Conservation (phyloP, 768 basidiomycete species). For the Albatrellus ellisii region DNA sequence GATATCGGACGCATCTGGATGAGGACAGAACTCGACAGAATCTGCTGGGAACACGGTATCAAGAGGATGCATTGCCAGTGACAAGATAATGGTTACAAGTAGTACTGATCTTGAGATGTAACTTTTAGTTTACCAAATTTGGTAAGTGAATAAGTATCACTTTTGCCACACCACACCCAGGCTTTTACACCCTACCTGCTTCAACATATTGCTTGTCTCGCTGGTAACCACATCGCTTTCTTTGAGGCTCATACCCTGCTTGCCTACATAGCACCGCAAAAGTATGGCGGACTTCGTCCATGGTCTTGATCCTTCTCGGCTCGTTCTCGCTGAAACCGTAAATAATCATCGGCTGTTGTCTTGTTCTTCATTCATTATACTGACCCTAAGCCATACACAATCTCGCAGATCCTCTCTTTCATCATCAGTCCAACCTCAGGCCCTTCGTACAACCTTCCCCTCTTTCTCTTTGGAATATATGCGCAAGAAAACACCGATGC, state of each 20-base stretch:
- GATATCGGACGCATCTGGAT: conserved; percentile 39
- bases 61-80: conserved; percentile 13
- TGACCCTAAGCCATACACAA: background rate
- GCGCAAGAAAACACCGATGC: conserved; percentile 59
- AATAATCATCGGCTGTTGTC: background rate
- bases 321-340: conserved; percentile 53
- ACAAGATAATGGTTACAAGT: background rate
- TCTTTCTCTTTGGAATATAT: conserved; percentile 69
- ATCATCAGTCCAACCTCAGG: conserved; percentile 37
- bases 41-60: conserved; percentile 84
- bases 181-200: background rate
- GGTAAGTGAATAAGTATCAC: background rate
- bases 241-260: background rate
- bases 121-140: background rate
- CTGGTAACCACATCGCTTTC: background rate
- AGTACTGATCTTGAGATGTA: background rate
- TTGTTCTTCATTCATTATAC: background rate
- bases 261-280: too few species aligned
- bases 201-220: too few species aligned
- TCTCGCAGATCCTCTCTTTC: conserved; percentile 45
- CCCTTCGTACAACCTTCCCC: conserved; percentile 69
- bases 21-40: conserved; percentile 84
- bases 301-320: conserved; percentile 57
- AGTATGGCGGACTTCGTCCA: conserved; percentile 54
- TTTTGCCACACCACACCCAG: background rate